Base-by-base conservation (phyloP, 768 basidiomycete genomes). In the Clitopilus hobsonii region DNA sequence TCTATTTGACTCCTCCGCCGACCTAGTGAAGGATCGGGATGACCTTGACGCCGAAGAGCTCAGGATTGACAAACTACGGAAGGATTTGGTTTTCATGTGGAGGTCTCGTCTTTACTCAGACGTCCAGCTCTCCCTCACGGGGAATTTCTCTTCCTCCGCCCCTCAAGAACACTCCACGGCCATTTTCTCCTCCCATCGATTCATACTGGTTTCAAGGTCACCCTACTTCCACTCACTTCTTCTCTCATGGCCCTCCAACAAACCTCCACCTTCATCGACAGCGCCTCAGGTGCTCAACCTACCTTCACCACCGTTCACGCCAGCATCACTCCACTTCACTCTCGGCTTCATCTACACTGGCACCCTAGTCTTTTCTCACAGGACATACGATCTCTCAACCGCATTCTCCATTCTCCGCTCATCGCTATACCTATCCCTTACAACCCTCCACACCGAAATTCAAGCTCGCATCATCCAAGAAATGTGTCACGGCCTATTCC, bases 1-100 rank as follows among this genome's bases (percentile, higher is more conserved):
- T 66, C 81, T 93, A 5, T 93, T 91, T 62, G 93, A 94, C 61
- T 83, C 73, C 24, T 78, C 61, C 73, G n/a, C 41, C 5, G 41
- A 45, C 10, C 22, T 45, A 18, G 41, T 45, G 5, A 45, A 45
- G 41, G 22, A 45, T 45, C 41, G 41, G 14, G 11, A 45, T 18
- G 68, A 83, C 77, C 59, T 79, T 64, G 73, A 77, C 52, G 67
- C 72, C 0, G 74, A 75, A 54, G 77, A 81, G 38, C 73, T 80
- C 45, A 74, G 91, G 13, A 72, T 91, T 36, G 91, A 93, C 68
- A 91, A 94, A 71, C 82, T 97, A 8, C 84, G 92, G 57, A 92
- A 93, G 69, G 96, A 98, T 65, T 78, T 97, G 25, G 90, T 95
- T 22, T 97, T 88, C 75, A 96, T 94, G 93, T 98, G 95, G 96